Conservation (phyloP, 139 green algal species). For the Coelastrella sp. region DNA sequence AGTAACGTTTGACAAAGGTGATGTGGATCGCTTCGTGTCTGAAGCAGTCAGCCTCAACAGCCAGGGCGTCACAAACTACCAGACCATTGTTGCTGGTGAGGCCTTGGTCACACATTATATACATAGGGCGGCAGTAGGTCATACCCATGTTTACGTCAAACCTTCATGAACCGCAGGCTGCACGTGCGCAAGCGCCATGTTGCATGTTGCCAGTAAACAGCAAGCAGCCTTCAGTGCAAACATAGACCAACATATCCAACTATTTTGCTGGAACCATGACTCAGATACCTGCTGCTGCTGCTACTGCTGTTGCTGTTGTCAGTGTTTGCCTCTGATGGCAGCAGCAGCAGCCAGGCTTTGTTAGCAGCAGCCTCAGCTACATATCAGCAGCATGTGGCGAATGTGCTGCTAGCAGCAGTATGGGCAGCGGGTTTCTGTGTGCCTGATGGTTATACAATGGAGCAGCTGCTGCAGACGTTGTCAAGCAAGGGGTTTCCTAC, state of each 20-base stretch:
- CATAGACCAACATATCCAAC: too few relatives aligned
- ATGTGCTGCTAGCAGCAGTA: conserved; percentile 30
- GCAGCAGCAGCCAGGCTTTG: background rate
- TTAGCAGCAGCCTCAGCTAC: background rate
- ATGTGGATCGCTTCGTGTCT: conserved; percentile 43
- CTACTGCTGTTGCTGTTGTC: background rate
- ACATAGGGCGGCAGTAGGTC: too few relatives aligned
- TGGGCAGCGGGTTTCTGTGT: conserved; percentile 27
- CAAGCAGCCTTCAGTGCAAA: too few relatives aligned
- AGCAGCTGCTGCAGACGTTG: background rate
- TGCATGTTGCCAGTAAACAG: too few relatives aligned
- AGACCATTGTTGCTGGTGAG: conserved; percentile 46
- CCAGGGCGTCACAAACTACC: conserved; percentile 4
- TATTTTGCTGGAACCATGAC: too few relatives aligned
- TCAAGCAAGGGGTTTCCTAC: background rate
- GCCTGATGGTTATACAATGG: conserved; percentile 7
- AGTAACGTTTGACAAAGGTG: conserved; percentile 54
- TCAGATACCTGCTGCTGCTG: conserved; percentile 6
- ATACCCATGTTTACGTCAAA: too few relatives aligned
- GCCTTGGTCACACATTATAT: too few relatives aligned
- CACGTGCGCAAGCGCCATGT: too few relatives aligned
- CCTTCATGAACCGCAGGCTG: too few relatives aligned
- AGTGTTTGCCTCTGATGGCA: background rate
- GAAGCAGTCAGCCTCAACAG: conserved; percentile 34
- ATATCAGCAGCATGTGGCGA: conserved; percentile 29